A percentile compares a stretch with the other conserved stretches of the same genome.
Evolutionary conservation across 2,329 filamentous ascomycete genomes (phyloP).

Genomic region (Talaromyces sp.): DNA sequence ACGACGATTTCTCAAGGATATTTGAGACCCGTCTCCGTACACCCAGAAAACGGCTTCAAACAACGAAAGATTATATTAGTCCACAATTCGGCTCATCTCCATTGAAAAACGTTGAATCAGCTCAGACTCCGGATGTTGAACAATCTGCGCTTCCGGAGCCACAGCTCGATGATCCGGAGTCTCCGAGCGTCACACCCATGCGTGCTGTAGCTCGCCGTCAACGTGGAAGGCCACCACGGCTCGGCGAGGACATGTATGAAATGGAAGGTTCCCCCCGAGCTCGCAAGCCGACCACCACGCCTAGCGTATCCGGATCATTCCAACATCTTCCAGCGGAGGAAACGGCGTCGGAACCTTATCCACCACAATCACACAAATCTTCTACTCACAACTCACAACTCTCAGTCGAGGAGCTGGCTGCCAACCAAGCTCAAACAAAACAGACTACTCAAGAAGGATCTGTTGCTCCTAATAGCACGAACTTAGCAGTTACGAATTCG

Average conservation of each 20-base stretch:
- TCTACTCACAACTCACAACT: constrained; percentile 16
- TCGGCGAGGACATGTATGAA: constrained; percentile 32
- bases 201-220: constrained; percentile 19
- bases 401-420: not conserved
- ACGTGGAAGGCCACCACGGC: constrained; percentile 22
- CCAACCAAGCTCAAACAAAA: constrained; percentile 13
- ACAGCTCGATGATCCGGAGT: constrained; percentile 17
- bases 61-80: constrained; percentile 2
- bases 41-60: constrained; percentile 35
- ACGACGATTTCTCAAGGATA: constrained; percentile 24
- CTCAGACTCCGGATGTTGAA: constrained; percentile 17
- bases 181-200: constrained; percentile 14
- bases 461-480: not conserved
- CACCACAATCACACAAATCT: constrained; percentile 9
- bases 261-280: constrained; percentile 31
- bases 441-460: not conserved
- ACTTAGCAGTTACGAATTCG: not conserved
- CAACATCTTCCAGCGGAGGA: not conserved
- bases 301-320: not conserved
- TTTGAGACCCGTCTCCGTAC: constrained; percentile 30
- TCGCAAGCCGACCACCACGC: constrained; percentile 1
- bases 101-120: constrained; percentile 21
- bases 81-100: not conserved
- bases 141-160: constrained; percentile 15
- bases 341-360: not conserved